Evolutionary conservation across 768 basidiomycete genomes (phyloP), one percentile per base, ranked within the genome.

Genomic region (Pisolithus tinctorius): DNA sequence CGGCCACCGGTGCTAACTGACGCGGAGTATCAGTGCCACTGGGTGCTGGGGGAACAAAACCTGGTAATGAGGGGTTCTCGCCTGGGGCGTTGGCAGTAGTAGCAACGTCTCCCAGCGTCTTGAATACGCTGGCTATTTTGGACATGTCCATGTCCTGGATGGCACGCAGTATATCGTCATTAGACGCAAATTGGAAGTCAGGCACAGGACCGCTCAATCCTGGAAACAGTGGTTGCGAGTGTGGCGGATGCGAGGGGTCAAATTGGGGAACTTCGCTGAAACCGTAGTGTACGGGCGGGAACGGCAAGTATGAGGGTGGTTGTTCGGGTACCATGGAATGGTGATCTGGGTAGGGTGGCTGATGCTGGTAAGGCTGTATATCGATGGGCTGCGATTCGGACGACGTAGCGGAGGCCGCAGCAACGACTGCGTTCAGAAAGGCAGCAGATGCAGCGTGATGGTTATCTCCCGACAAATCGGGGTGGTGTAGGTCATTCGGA

Each of bases 161-260:
- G 10, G 80, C 81, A 31, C 82, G 85, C 41, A 89, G 68, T 42
- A 90, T 78, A 53, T 88, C 84, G 45, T 90, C 88, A 58, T 80
- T 86, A 25, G 84, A 84, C 11, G 74, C 73, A 49, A 70, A 70
- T 26, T 63, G 65, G n/a, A 75, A 61, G 25, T 71, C 73, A 14
- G 71, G 67, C 38, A 70, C 54, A 4, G 60, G 57, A 2, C 51
- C 56, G 13, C 48, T 55, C 5, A 63, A 27, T 27, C 51, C 48
- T 11, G 63, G 57, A 45, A 58, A 66, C 47, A 48, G 52, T 66
- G 53, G 65, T n/a, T 52, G 57, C 4, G 60, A 38, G 10, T 60
- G 62, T 14, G 63, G 59, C 26, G 57, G 52, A 5, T 34, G 34
- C 11, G 65, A 55, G 27, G 60, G 59, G 29, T 60, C 55, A 37